Evolutionary conservation across 768 basidiomycete genomes (phyloP).

Genomic region (Rickenella mellea): DNA sequence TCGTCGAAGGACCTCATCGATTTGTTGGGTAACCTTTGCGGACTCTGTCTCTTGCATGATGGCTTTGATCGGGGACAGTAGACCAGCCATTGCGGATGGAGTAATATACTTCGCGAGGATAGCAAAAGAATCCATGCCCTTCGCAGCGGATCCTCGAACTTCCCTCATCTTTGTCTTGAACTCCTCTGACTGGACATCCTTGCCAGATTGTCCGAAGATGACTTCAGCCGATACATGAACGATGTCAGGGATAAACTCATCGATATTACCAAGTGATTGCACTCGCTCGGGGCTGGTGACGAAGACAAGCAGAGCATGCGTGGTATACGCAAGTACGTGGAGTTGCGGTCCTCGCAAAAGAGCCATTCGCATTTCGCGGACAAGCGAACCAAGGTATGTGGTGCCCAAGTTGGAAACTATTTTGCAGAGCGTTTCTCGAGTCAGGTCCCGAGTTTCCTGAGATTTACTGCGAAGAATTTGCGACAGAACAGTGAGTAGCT

Average conservation of each 20-base stretch:
- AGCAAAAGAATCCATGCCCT: conserved; percentile 79
- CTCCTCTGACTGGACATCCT: conserved; percentile 78
- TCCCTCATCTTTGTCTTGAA: conserved; percentile 95
- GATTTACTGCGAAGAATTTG: conserved; percentile 91
- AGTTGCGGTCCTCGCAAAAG: conserved; percentile 88
- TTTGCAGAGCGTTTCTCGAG: conserved; percentile 72
- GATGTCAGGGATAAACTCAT: conserved; percentile 69
- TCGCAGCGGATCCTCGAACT: conserved; percentile 73
- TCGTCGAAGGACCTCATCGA: conserved; percentile 82
- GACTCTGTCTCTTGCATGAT: conserved; percentile 84
- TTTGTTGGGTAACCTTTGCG: conserved; percentile 67
- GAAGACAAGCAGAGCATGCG: conserved; percentile 75
- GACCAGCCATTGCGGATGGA: conserved; percentile 61
- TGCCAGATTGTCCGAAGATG: conserved; percentile 88
- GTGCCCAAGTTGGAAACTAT: conserved; percentile 70
- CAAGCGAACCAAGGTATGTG: conserved; percentile 56
- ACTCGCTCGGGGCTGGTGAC: conserved; percentile 57
- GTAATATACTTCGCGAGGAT: conserved; percentile 73
- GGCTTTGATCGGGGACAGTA: conserved; percentile 70
- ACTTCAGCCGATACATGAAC: conserved; percentile 81
- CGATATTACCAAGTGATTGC: conserved; percentile 50
- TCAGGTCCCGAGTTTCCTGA: conserved; percentile 84
- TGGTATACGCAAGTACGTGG: conserved; percentile 80
- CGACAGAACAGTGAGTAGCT: conserved; percentile 74
- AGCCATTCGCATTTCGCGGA: conserved; percentile 78